Base-by-base conservation (phyloP, 108 stramenopile species). In the Mediolabrus comicus region DNA sequence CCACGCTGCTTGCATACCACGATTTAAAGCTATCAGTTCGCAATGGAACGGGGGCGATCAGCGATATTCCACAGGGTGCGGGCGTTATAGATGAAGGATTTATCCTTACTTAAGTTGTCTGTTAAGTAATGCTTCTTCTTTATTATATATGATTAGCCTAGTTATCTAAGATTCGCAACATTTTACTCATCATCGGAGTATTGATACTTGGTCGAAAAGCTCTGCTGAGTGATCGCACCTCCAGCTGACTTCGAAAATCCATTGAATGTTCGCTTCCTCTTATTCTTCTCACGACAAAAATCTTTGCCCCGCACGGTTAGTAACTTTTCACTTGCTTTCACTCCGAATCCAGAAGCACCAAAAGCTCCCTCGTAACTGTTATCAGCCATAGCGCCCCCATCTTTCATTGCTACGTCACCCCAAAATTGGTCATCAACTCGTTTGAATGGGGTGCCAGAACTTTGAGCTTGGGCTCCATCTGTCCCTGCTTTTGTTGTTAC, bases 281-380 rank as follows among this genome's bases (percentile, higher is more conserved):
- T 99, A 27, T 95, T 99, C 84, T 99, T 99, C 83, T 99, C 99
- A 56, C 98, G 96, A 54, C 94, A 89, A 66, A 99, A 99, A 61
- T 97, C 95, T 73, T 98, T 98, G 22, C 99, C 99, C 27, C 96
- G 83, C 6, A 98, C 97, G 36, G 87, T 79, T 64, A 97, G 59
- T 28, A 99, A 80, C 62, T 95, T 97, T 67, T 97, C 87, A 55
- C 86, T 94, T 3, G 98, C 96, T 67, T 87, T 95, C 27, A 86
- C 82, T 34, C 99, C 99, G 79, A 93, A 99, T 25, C 99, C 99
- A n/a, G 82, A 69, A 11, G 80, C 67, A 30, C 99, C 98, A 72
- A 98, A 99, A 0, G 93, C 86, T 13, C 86, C 95, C 74, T 88
- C 92, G 63, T 97, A 96, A 27, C 88, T 89, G 70, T 95, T 98